Evolutionary conservation across 208 protist genomes (phyloP).

Genomic region (Leishmania braziliensis): DNA sequence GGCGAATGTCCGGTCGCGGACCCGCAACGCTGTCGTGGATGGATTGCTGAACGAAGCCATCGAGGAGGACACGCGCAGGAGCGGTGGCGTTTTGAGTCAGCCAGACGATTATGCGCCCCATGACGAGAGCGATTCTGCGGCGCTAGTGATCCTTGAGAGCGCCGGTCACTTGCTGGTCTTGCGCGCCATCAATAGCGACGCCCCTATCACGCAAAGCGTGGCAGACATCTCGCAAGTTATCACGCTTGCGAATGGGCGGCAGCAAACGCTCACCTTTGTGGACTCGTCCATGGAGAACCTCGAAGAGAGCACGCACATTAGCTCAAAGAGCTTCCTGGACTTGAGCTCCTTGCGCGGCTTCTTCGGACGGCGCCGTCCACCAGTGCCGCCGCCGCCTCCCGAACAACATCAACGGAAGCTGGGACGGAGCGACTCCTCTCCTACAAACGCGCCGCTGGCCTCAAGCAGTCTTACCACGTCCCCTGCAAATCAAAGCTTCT

Average conservation of each 20-base stretch:
- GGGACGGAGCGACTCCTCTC: constrained; percentile 5
- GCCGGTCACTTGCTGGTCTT: constrained; percentile 66
- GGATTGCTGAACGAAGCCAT: constrained; percentile 33
- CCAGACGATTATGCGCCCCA: constrained; percentile 8
- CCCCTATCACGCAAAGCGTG: constrained; percentile 47
- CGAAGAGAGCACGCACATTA: constrained; percentile 14
- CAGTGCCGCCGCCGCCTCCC: constrained; percentile 7
- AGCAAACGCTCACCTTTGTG: constrained; percentile 21
- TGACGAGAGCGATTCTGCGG: constrained; percentile 21
- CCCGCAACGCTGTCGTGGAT: constrained; percentile 38
- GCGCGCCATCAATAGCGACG: constrained; percentile 44
- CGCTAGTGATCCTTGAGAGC: constrained; percentile 73
- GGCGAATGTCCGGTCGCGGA: constrained; percentile 1
- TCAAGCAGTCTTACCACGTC: constrained; percentile 29
- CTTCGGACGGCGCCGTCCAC: constrained; percentile 24
- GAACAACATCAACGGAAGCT: not conserved
- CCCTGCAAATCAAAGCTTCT: constrained; percentile 23
- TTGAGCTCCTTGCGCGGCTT: constrained; percentile 51
- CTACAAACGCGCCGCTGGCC: constrained; percentile 3
- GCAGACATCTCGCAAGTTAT: constrained; percentile 66
- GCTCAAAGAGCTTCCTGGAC: constrained; percentile 57
- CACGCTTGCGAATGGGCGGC: constrained; percentile 34
- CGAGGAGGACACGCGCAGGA: constrained; percentile 11
- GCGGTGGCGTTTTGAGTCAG: constrained; percentile 14
- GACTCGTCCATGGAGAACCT: constrained; percentile 9